Percentiles rank a stretch among this genome's conserved stretches.
Evolutionary conservation across 306 rosid genomes (phyloP).

Genomic region (Sesbania bispinosa): DNA sequence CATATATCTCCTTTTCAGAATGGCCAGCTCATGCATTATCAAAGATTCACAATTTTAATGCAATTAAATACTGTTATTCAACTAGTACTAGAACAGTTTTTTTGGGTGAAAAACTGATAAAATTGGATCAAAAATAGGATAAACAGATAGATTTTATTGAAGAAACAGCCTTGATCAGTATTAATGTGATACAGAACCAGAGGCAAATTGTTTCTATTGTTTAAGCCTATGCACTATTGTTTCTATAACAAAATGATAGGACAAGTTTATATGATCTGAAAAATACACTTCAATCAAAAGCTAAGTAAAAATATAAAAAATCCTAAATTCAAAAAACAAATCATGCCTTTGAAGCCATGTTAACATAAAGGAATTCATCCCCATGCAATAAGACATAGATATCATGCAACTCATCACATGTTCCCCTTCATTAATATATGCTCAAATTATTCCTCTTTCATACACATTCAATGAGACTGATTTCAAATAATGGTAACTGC

Average conservation of each 20-base stretch:
- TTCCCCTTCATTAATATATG: too few relatives aligned
- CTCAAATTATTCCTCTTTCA: not conserved
- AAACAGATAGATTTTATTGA: too few relatives aligned
- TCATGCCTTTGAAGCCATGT: not conserved
- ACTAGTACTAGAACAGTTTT: not conserved
- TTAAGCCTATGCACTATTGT: too few relatives aligned
- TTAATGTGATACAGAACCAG: too few relatives aligned
- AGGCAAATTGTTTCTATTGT: too few relatives aligned
- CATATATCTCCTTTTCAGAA: not conserved
- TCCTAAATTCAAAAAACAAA: not conserved
- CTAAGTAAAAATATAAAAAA: not conserved
- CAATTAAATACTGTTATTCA: not conserved
- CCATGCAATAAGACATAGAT: too few relatives aligned
- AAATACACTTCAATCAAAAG: not conserved
- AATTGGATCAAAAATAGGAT: too few relatives aligned
- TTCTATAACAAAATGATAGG: not conserved
- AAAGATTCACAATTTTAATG: constrained; percentile 12
- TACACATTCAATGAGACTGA: not conserved
- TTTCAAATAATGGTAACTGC: constrained; percentile 9
- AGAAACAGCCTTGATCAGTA: too few relatives aligned
- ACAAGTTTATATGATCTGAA: not conserved
- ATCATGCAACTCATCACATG: too few relatives aligned
- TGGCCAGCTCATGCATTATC: not conserved
- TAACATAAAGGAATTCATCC: not conserved
- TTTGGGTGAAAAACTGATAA: not conserved